A percentile compares a stretch with the other conserved stretches of the same genome.
These are phyloP conservation scores for Neospora caninum DNA, from an alignment of 169 alveolate species.

Conservation along the genomic window DNA sequence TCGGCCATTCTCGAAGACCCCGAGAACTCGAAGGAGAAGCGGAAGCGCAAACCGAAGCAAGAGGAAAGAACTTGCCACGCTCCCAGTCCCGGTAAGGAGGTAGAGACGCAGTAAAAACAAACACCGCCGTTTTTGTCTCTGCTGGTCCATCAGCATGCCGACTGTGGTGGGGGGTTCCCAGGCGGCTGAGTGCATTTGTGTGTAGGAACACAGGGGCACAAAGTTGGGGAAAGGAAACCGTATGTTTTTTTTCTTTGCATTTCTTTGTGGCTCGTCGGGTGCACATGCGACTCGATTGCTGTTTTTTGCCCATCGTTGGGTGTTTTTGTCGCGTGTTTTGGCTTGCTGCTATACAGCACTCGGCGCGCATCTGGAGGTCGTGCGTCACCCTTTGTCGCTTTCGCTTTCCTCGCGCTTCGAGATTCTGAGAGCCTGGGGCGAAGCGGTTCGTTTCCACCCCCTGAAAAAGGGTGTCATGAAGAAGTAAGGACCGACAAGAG, in stretches of 20 bases:
- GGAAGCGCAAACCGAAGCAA: not conserved
- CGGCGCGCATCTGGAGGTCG: not conserved
- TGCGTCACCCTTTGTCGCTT: not conserved
- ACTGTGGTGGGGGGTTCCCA: too few species aligned
- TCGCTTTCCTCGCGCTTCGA: not conserved
- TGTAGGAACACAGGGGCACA: too few species aligned
- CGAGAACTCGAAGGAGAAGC: not conserved
- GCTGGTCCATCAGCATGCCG: too few species aligned
- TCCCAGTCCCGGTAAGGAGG: not conserved
- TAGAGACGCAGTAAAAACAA: too few species aligned
- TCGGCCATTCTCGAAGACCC: not conserved
- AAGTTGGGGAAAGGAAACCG: too few species aligned
- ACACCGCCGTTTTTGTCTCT: too few species aligned
- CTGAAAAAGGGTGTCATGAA: not conserved
- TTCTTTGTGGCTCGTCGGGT: too few species aligned
- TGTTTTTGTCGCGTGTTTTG: not conserved
- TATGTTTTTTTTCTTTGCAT: too few species aligned
- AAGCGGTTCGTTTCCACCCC: not conserved
- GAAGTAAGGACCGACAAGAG: not conserved
- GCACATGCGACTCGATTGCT: too few species aligned
- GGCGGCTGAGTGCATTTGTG: too few species aligned
- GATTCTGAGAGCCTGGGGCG: not conserved
- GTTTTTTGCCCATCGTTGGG: not conserved
- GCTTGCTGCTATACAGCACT: not conserved
- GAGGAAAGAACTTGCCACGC: not conserved